phyloP scores from a whole-genome alignment of 2,329 filamentous ascomycete genomes.

The Harringtonia lauricola region DNA sequence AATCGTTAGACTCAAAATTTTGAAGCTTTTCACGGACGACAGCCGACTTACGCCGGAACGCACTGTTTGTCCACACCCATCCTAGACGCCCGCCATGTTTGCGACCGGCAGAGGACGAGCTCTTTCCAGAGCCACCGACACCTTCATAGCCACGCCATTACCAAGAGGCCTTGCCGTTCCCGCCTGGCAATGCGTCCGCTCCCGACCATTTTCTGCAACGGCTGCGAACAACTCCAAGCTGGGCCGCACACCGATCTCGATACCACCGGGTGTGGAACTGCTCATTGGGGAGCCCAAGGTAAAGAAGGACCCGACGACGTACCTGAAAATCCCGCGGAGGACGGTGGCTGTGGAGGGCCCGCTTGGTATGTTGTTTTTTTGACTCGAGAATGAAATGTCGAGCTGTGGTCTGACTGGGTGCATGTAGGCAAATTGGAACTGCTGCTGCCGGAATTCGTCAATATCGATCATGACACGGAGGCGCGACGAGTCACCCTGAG shows the following conservation, averaged over 20 bases:
- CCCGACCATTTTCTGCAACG: constrained; percentile 56
- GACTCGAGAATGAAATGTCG: not conserved
- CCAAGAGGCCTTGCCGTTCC: not conserved
- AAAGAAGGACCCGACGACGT: constrained; percentile 44
- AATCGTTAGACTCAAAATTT: not conserved
- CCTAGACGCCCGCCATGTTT: constrained; percentile 44
- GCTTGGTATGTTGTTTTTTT: constrained; percentile 44
- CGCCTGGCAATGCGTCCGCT: not conserved
- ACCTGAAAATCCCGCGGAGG: constrained; percentile 49
- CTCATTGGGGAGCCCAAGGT: constrained; percentile 51
- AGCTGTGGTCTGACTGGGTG: not conserved
- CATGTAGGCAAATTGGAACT: constrained; percentile 59
- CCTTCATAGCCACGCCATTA: constrained; percentile 24
- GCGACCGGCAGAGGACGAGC: constrained; percentile 50
- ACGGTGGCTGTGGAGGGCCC: constrained; percentile 72
- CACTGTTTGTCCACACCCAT: too few relatives aligned
- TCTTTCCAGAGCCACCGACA: constrained; percentile 43
- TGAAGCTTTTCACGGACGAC: not conserved
- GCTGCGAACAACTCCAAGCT: constrained; percentile 65
- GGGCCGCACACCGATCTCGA: constrained; percentile 65
- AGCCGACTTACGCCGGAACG: too few relatives aligned
- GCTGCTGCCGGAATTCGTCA: constrained; percentile 68
- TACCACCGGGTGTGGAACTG: constrained; percentile 77
- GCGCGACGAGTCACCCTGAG: constrained; percentile 54
- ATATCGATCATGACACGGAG: constrained; percentile 54